Base-by-base conservation (phyloP, 352 stramenopile species). In the Globisporangium iwayamae region DNA sequence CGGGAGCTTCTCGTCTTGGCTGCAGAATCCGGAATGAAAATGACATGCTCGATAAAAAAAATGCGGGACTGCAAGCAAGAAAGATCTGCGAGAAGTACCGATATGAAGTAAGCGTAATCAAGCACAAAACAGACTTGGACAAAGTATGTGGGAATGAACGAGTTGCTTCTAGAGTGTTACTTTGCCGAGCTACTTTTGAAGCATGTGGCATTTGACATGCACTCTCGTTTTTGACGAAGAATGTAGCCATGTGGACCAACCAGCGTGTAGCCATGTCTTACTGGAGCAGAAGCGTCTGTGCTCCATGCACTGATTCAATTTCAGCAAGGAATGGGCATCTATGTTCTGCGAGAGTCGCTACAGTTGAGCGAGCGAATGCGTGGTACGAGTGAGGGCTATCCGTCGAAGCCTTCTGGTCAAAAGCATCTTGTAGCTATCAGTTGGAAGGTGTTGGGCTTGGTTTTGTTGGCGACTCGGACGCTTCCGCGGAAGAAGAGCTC, bases 51-150 rank as follows among this genome's bases (percentile, higher is more conserved):
- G 4, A 20, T 2, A 48, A 9, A 9, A 20, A 38, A 46, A 63
- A 54, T 54, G 45, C 30, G n/a, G 43, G 39, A 63, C 45, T 36
- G 54, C 39, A 46, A 39, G 54, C 39, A n/a, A 39, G 52, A 71
- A 76, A 78, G 71, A 79, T 81, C 57, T 69, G 51, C 34, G 0
- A 28, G 47, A 72, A 69, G 54, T 79, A 66, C 39, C 48, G 10
- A 4, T 69, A 68, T 76, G n/a, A 70, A 76, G 72, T 76, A 69
- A 75, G 72, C 74, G 50, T 10, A n/a, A 22, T 22, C 39, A 14
- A 22, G 28, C n/a, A 58, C 36, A 45, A 47, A 47, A 18, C 6
- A 2, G 8, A 51, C n/a, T 51, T 28, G 45, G 4, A 34, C 30
- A 59, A 32, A 20, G 9, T 20, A 57, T 13, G 51, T 16, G 39